A percentile compares a stretch with the other conserved stretches of the same genome.
phyloP scores from a whole-genome alignment of 805 yeast species.

The Saccharomycopsis selenospora region DNA sequence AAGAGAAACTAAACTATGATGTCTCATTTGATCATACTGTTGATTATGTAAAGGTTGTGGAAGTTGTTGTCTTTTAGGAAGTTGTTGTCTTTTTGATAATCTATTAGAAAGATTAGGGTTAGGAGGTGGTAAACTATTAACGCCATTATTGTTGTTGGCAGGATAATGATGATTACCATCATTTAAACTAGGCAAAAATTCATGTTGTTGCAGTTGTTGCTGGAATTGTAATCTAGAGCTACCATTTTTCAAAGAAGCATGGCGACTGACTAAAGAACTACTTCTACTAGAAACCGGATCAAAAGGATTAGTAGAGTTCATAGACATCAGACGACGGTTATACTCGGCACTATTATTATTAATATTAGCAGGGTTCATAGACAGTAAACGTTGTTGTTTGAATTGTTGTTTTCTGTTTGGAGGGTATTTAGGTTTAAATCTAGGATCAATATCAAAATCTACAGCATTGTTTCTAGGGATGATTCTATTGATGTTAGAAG shows the following conservation, averaged over 20 bases:
- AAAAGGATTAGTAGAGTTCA: background rate
- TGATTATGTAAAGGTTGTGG: background rate
- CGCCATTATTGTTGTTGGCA: background rate
- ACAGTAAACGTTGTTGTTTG: background rate
- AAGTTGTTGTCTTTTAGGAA: background rate
- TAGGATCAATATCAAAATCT: constrained; percentile 8
- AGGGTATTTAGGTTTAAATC: constrained; percentile 11
- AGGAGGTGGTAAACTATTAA: background rate
- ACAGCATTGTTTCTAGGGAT: constrained; percentile 10
- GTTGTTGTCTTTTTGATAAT: constrained; percentile 1
- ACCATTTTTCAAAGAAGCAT: background rate
- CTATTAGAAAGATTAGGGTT: background rate
- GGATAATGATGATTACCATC: background rate
- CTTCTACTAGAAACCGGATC: background rate
- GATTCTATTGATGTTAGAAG: background rate
- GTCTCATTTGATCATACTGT: too few species aligned
- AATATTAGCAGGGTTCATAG: background rate
- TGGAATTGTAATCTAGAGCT: background rate
- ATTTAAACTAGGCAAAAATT: background rate
- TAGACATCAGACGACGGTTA: background rate
- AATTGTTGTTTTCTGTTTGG: constrained; percentile 15
- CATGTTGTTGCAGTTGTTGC: constrained; percentile 3
- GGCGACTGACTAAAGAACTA: background rate
- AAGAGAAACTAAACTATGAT: too few species aligned
- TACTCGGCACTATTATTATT: background rate